These are phyloP conservation scores for Podaxis sp. DNA, from an alignment of 768 basidiomycete genomes.

Conservation along the genomic window DNA sequence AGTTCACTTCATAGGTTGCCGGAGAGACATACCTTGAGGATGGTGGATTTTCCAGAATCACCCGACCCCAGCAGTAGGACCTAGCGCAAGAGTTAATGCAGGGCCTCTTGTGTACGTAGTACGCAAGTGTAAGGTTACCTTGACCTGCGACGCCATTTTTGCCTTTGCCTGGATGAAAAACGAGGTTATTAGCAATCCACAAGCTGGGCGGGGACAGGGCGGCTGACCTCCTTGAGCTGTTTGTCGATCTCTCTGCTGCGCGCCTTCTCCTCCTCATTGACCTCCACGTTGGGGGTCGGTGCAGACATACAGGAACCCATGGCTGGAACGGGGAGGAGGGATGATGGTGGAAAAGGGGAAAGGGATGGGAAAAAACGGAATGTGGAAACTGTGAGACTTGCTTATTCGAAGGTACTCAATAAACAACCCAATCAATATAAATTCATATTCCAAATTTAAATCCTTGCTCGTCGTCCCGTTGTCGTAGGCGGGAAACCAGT, in stretches of 20 bases:
- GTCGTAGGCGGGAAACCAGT: not conserved
- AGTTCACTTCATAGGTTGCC: not conserved
- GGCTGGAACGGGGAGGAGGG: not conserved
- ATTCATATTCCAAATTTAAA: not conserved
- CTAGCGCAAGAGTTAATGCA: slow-evolving; percentile 29
- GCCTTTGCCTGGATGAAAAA: slow-evolving; percentile 56
- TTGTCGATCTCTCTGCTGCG: slow-evolving; percentile 71
- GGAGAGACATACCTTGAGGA: slow-evolving; percentile 50
- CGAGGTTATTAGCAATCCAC: slow-evolving; percentile 4
- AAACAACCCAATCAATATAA: not conserved
- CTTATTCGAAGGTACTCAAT: slow-evolving; percentile 3
- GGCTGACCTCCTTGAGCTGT: slow-evolving; percentile 66
- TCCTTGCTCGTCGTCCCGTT: not conserved
- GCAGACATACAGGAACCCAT: slow-evolving; percentile 86
- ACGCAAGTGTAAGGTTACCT: slow-evolving; percentile 39
- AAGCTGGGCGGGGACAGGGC: not conserved
- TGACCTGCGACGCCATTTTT: slow-evolving; percentile 68
- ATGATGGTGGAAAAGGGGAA: not conserved
- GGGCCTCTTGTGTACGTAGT: slow-evolving; percentile 1
- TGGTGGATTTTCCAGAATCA: slow-evolving; percentile 90
- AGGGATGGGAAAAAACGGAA: slow-evolving; percentile 10
- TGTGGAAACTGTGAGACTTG: not conserved
- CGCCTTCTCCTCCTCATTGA: slow-evolving; percentile 65
- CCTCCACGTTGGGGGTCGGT: slow-evolving; percentile 40
- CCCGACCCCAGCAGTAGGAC: slow-evolving; percentile 89